Base-by-base conservation (phyloP, 2,329 filamentous ascomycete genomes). In the Boeremia lycopersici region DNA sequence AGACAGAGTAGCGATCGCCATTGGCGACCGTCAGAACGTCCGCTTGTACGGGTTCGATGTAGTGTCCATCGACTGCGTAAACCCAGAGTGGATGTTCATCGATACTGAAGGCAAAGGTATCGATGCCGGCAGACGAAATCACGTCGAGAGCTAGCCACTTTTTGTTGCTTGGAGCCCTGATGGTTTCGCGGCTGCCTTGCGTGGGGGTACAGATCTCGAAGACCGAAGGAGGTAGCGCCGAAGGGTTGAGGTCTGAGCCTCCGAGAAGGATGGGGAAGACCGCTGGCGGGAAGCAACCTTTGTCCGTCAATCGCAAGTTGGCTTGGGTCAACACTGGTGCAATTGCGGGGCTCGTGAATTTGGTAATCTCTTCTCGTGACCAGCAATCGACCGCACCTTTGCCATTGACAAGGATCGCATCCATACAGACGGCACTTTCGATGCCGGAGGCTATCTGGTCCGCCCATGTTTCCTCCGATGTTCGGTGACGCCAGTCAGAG, bases 351-450 rank as follows among this genome's bases (percentile, higher is more conserved):
- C 71, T 73, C 0, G 73, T 75, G 42, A 74, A 75, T 2, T 74
- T 63, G 28, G 76, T 70, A 5, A 85, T 75, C 34, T 81, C 74
- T 4, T 76, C 75, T 6, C 74, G 70, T 0, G 77, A 67, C 35
- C 81, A 75, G 64, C 85, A 87, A 42, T 80, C 72, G 0, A 84
- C 80, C 1, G 77, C 75, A 3, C 85, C 85, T 60, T 85, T 84
- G 23, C 86, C 86, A 53, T 89, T 88, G 45, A 88, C 77, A 10
- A 88, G 71, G 12, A 89, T 74, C 0, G 84, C 81, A 63, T 87
- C 85, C 57, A 84, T 83, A 73, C 86, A 88, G 11, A 65, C 47
- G 0, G 78, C 76, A 19, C 77, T 76, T 49, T 84, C 82, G 8
- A 84, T 71, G 4, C 77, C 77, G 1, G 81, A 73, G 0, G 70